phyloP scores from a whole-genome alignment of 345 rosid species.

The Corchorus capsularis region DNA sequence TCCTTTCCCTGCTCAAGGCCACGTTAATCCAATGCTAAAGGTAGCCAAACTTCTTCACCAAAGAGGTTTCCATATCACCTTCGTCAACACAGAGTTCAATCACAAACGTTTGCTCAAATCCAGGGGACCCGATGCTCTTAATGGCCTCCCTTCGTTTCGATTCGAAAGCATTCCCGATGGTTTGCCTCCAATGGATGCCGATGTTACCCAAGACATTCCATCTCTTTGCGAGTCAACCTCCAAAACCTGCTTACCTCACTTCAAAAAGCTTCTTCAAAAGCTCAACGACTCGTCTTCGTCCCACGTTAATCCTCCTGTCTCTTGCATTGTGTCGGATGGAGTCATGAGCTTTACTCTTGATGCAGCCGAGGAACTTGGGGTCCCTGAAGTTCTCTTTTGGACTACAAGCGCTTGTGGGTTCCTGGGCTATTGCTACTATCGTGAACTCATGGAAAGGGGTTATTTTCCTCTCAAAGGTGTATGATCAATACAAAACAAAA shows the following conservation, averaged over 20 bases:
- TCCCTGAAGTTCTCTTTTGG: constrained; percentile 35
- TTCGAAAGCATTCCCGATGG: constrained; percentile 46
- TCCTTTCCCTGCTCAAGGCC: constrained; percentile 54
- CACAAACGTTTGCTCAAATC: constrained; percentile 36
- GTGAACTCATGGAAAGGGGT: no score
- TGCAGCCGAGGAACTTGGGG: constrained; percentile 30
- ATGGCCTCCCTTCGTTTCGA: constrained; percentile 32
- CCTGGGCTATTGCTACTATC: constrained; percentile 23
- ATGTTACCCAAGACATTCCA: constrained; percentile 34
- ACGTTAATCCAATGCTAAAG: constrained; percentile 45
- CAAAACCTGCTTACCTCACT: constrained; percentile 28
- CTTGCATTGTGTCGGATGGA: constrained; percentile 41
- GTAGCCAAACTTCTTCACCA: constrained; percentile 45
- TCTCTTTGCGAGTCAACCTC: constrained; percentile 32
- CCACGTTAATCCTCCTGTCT: constrained; percentile 31
- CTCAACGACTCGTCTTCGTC: constrained; percentile 26
- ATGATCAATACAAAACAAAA: no score
- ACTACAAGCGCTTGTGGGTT: constrained; percentile 32
- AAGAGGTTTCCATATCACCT: constrained; percentile 44
- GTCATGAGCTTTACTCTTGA: constrained; percentile 32
- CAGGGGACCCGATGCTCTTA: constrained; percentile 29
- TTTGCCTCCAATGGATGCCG: constrained; percentile 24
- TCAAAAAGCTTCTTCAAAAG: constrained; percentile 22
- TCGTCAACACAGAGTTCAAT: constrained; percentile 44
- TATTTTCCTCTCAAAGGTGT: no score